Evolutionary conservation across 73 alveolate genomes (phyloP), one percentile per base, ranked within the genome.

Genomic region (Paramecium bursaria): DNA sequence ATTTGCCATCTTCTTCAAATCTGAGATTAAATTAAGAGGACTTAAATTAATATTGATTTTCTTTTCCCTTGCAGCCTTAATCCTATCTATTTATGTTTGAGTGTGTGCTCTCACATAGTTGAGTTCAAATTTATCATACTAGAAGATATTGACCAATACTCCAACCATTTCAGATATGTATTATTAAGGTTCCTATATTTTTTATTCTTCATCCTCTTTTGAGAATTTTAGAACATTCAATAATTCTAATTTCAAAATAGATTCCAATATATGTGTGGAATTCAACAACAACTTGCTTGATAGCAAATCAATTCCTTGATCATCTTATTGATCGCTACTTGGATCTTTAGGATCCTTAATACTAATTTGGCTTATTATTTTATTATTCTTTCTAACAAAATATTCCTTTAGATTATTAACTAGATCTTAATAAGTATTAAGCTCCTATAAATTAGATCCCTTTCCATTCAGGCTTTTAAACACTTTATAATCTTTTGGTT

Each of bases 351-450:
- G n/a, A 13, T 1, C 19, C 15, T 48, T 21, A 57, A 50, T 48
- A 30, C 76, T 39, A 42, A 67, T 42, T 7, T 39, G 14, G 26
- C 44, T 44, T 6, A 39, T 13, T 4, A 67, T 67, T 39, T 42
- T 26, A 14, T 30, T 39, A 21, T 47, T 47, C 14, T 14, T 33
- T 3, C 50, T 42, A 17, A 21, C 44, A 4, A 35, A 44, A 27
- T 67, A 67, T 14, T 67, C 19, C 53, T 15, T 39, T 19, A 67
- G 22, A 67, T 67, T 67, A n/a, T 33, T n/a, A 5, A 39, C 57
- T 7, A 67, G 22, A 67, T 67, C 82, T 33, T 67, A 39, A 21
- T 67, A 67, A 15, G 82, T 67, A 67, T 67, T 67, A 5, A 67
- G 50, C 44, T 67, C 82, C 17, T 67, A 67, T 2, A 67, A 14